These are phyloP conservation scores for Fusarium denticulatum DNA, from an alignment of 2,329 filamentous ascomycete species.

Conservation along the genomic window DNA sequence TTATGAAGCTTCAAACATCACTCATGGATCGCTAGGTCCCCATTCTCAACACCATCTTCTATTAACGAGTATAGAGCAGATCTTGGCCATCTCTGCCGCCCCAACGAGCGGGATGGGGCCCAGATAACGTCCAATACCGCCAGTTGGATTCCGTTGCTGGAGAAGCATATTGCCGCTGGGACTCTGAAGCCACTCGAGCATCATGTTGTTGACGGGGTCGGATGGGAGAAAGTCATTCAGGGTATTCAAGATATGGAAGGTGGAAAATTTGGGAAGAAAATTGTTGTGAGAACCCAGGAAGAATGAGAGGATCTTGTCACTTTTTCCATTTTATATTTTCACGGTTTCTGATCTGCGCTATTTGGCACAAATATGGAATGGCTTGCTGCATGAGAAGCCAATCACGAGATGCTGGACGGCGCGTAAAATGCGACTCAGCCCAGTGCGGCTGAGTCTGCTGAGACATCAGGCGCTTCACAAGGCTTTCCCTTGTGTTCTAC, in stretches of 20 bases:
- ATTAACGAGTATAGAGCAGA: conserved; percentile 41
- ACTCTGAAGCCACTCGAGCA: conserved; percentile 38
- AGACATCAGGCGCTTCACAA: background rate
- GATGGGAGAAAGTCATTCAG: conserved; percentile 42
- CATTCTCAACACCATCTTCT: conserved; percentile 32
- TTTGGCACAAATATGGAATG: background rate
- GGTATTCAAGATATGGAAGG: conserved; percentile 29
- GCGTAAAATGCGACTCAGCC: background rate
- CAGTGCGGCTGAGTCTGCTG: conserved; percentile 6
- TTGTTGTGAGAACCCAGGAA: conserved; percentile 34
- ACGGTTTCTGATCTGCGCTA: background rate
- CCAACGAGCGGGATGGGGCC: conserved; percentile 15
- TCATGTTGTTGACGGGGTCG: conserved; percentile 32
- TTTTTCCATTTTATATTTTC: background rate
- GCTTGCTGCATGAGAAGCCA: background rate
- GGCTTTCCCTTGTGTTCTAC: background rate
- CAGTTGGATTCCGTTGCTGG: conserved; percentile 32
- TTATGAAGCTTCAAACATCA: background rate
- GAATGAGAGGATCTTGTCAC: background rate
- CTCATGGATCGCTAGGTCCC: conserved; percentile 24
- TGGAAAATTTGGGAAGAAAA: conserved; percentile 42
- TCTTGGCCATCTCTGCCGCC: conserved; percentile 40
- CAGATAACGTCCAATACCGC: conserved; percentile 28
- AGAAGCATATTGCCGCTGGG: conserved; percentile 38
- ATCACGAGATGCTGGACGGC: background rate